A percentile compares a stretch with the other conserved stretches of the same genome.
phyloP scores from a whole-genome alignment of 1,139 yeast species.

The Saccharomyces hybrid region DNA sequence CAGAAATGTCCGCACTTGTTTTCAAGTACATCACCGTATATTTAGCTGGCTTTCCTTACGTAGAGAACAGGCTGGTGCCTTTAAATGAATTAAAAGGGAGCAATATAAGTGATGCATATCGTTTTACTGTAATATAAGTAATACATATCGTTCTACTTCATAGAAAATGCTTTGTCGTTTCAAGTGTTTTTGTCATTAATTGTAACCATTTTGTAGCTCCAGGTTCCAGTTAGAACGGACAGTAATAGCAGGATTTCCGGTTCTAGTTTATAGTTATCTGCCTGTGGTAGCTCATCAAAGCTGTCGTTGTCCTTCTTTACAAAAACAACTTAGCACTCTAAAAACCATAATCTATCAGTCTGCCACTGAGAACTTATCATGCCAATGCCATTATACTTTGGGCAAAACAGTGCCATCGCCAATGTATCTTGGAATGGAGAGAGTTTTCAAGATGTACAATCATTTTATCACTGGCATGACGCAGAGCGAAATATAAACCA shows the following conservation, averaged over 20 bases:
- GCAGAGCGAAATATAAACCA: neutral
- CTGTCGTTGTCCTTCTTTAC: neutral
- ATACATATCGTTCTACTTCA: too few species aligned
- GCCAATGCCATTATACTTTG: neutral
- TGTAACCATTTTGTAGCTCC: neutral
- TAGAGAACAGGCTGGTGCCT: neutral
- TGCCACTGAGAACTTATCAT: neutral
- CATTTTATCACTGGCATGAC: neutral
- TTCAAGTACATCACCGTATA: neutral
- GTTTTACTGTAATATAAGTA: neutral
- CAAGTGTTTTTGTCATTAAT: neutral
- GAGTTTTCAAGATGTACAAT: neutral
- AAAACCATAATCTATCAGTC: neutral
- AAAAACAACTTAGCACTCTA: neutral
- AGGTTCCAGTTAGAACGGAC: too few species aligned
- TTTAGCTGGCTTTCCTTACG: neutral
- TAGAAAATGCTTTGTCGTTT: neutral
- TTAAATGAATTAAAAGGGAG: conserved; percentile 1
- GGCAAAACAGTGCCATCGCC: neutral
- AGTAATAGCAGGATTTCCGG: too few species aligned
- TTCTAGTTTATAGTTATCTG: too few species aligned
- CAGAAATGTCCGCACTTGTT: neutral
- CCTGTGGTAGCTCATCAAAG: neutral
- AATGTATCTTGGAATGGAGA: neutral
- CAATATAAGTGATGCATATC: conserved; percentile 2